phyloP scores from a whole-genome alignment of 2,329 filamentous ascomycete species.

The Macrophomina pseudophaseolina region DNA sequence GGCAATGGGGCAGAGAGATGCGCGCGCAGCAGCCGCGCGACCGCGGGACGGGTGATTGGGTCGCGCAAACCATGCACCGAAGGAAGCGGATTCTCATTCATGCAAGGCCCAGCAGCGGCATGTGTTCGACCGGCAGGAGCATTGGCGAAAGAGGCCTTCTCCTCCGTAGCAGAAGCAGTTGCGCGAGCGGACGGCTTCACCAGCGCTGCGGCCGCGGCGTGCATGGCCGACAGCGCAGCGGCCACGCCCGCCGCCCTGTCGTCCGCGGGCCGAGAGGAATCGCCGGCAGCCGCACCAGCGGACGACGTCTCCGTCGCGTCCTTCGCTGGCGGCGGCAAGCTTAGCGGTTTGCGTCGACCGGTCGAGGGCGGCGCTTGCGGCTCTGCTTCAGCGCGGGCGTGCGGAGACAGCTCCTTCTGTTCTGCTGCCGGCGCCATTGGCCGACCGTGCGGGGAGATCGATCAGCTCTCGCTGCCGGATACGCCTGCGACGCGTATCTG shows the following conservation, averaged over 20 bases:
- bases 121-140: too few relatives aligned
- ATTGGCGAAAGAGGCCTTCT: neutral
- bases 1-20: slow-evolving; percentile 23
- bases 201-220: slow-evolving; percentile 1
- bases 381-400: neutral
- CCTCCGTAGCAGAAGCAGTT: neutral
- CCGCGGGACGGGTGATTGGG: slow-evolving; percentile 1
- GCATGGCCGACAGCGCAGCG: slow-evolving; percentile 5
- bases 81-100: neutral
- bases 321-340: neutral
- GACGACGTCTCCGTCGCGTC: neutral
- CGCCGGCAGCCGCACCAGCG: neutral
- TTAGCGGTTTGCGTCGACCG: neutral
- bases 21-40: slow-evolving; percentile 29
- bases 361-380: neutral
- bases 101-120: neutral
- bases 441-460: neutral
- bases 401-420: neutral
- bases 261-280: neutral
- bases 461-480: neutral
- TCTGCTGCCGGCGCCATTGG: neutral
- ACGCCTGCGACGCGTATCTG: neutral
- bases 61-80: neutral
- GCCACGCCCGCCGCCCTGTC: neutral
- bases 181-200: neutral